Conservation (phyloP, 371 early-diverging fungal species). For the Mortierella sp. region DNA sequence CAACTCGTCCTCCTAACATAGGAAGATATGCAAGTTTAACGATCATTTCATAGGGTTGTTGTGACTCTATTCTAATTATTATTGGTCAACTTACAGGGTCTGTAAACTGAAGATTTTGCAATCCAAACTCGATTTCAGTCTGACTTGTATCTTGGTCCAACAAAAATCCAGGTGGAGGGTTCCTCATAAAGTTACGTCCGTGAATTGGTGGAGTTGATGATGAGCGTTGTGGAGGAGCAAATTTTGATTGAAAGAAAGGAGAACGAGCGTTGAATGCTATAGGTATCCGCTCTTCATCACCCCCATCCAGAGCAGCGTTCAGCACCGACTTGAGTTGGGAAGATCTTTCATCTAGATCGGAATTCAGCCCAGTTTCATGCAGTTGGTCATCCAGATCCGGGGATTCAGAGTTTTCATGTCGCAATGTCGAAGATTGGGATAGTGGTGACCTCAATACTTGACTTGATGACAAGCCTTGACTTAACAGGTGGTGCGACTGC, state of each 20-base stretch:
- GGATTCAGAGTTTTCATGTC: slow-evolving; percentile 41
- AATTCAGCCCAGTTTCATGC: slow-evolving; percentile 19
- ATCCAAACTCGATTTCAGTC: slow-evolving; percentile 51
- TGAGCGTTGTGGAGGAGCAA: slow-evolving; percentile 64
- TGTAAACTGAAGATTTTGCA: slow-evolving; percentile 47
- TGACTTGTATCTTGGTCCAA: slow-evolving; percentile 31
- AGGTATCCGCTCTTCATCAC: slow-evolving; percentile 56
- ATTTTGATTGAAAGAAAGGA: slow-evolving; percentile 58
- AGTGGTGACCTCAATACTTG: slow-evolving; percentile 46
- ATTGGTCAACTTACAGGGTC: slow-evolving; percentile 38
- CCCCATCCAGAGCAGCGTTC: slow-evolving; percentile 67
- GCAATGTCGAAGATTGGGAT: slow-evolving; percentile 45
- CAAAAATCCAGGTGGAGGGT: slow-evolving; percentile 48
- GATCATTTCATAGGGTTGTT: background rate
- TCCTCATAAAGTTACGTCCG: slow-evolving; percentile 53
- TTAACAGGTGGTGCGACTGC: slow-evolving; percentile 52
- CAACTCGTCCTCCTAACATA: slow-evolving; percentile 53
- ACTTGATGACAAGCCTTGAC: slow-evolving; percentile 29
- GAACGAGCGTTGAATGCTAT: slow-evolving; percentile 31
- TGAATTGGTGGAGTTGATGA: slow-evolving; percentile 74
- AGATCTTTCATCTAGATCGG: slow-evolving; percentile 44
- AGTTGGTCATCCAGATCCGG: slow-evolving; percentile 55
- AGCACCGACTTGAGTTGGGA: slow-evolving; percentile 62
- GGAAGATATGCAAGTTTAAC: background rate
- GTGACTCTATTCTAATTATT: background rate